phyloP scores from a whole-genome alignment of 257 asterid genomes.

The Solanum lycopersicoides region DNA sequence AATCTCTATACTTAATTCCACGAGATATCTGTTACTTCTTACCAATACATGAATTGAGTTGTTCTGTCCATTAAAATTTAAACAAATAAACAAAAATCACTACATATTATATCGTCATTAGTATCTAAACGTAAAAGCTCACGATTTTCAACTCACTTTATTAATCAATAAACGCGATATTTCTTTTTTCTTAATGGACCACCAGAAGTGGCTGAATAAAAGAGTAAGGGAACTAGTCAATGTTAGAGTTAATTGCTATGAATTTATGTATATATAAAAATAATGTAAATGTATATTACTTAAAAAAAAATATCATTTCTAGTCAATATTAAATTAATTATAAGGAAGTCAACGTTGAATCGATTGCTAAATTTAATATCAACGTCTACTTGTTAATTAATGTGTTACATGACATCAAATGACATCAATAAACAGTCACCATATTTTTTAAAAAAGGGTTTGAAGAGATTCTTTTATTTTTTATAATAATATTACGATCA shows the following conservation, averaged over 20 bases:
- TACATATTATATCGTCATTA: neutral
- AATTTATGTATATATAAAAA: neutral
- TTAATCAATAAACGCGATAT: neutral
- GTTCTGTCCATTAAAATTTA: neutral
- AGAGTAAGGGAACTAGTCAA: neutral
- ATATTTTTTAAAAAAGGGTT: too few relatives aligned
- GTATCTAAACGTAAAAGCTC: neutral
- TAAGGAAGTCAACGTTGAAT: neutral
- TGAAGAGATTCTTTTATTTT: too few relatives aligned
- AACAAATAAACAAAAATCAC: neutral
- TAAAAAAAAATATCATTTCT: neutral
- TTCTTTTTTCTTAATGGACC: neutral
- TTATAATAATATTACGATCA: fast-evolving
- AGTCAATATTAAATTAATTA: neutral
- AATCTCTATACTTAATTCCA: neutral
- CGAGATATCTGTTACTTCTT: neutral
- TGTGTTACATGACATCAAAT: neutral
- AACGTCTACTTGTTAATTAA: neutral
- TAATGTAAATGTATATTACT: neutral
- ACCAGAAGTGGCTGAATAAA: neutral
- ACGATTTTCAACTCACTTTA: neutral
- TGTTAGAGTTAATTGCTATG: neutral
- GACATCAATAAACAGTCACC: neutral
- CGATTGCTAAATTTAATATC: neutral
- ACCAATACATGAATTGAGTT: neutral